Evolutionary conservation across 306 rosid species (phyloP), one percentile per base, ranked within the genome.

Genomic region (Gastrolobium villosum): DNA sequence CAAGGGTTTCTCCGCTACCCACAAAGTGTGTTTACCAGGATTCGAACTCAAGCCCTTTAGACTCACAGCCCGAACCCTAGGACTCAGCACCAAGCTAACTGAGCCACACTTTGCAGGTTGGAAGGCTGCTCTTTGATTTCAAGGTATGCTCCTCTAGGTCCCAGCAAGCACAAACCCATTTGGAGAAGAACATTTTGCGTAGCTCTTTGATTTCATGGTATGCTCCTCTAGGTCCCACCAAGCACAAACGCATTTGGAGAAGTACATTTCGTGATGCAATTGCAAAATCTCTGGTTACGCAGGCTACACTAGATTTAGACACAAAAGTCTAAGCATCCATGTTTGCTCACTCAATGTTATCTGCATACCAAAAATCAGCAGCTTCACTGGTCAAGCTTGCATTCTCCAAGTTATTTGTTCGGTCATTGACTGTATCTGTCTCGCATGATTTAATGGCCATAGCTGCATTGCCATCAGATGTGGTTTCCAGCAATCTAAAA

Each of bases 101-200:
- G n/a, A n/a, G n/a, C n/a, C n/a, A n/a, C n/a, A n/a, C n/a, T n/a
- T n/a, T n/a, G n/a, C n/a, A n/a, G n/a, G n/a, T n/a, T 20, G 26
- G 26, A 20, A 20, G 26, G 26, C 26, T 20, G 26, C 26, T 20
- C 26, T 20, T 20, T 20, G 26, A 20, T 20, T 20, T 20, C 26
- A 20, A 20, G 26, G 26, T 90, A 97, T 78, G 88, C 63, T 81
- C 99, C 99, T 60, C 97, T 97, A 31, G 98, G 99, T 41, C 97
- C 99, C 80, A 93, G 66, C 83, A 93, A 80, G 50, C 97, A 94
- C 81, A 96, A 83, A 79, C 98, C 98, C 94, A 96, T 96, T 82
- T 93, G 99, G 70, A 96, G 89, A 80, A 96, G 89, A 74, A 91
- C 98, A 83, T 96, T 96, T 84, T 96, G 99, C 98, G 26, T 20